Evolutionary conservation across 2,329 filamentous ascomycete genomes (phyloP).

Genomic region (Nemania abortiva): DNA sequence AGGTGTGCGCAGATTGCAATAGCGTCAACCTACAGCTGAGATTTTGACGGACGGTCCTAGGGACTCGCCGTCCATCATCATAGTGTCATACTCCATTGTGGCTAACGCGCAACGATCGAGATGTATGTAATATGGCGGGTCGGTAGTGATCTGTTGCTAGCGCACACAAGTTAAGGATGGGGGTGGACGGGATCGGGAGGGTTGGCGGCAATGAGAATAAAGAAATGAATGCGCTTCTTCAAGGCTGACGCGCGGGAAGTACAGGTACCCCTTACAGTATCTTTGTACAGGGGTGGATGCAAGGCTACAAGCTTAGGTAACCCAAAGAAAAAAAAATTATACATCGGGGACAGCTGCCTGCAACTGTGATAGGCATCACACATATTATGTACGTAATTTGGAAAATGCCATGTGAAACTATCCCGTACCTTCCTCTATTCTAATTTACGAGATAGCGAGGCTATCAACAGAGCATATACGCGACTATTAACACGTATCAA

Average conservation of each 20-base stretch:
- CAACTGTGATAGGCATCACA: not conserved
- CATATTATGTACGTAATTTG: conserved; percentile 1
- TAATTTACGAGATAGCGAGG: too few species aligned
- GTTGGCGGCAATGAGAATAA: conserved; percentile 21
- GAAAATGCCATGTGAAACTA: too few species aligned
- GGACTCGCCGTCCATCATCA: conserved; percentile 70
- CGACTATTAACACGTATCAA: too few species aligned
- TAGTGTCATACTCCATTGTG: conserved; percentile 69
- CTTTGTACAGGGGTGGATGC: conserved; percentile 16
- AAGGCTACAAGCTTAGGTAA: conserved; percentile 28
- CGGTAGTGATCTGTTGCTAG: not conserved
- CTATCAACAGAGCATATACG: too few species aligned
- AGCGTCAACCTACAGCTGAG: conserved; percentile 61
- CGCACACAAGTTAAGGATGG: not conserved
- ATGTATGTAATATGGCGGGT: not conserved
- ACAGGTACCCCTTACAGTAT: not conserved
- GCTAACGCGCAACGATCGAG: not conserved
- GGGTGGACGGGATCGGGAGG: conserved; percentile 5
- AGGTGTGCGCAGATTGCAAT: conserved; percentile 1
- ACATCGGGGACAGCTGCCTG: not conserved
- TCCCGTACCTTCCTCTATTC: too few species aligned
- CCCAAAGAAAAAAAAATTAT: too few species aligned
- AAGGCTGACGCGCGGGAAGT: conserved; percentile 21
- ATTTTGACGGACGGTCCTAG: conserved; percentile 70
- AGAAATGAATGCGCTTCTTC: conserved; percentile 25